Percentiles rank a stretch among this genome's conserved stretches.
These are phyloP conservation scores for Tetracladium maxilliforme DNA, from an alignment of 2,329 filamentous ascomycete species.

Conservation along the genomic window DNA sequence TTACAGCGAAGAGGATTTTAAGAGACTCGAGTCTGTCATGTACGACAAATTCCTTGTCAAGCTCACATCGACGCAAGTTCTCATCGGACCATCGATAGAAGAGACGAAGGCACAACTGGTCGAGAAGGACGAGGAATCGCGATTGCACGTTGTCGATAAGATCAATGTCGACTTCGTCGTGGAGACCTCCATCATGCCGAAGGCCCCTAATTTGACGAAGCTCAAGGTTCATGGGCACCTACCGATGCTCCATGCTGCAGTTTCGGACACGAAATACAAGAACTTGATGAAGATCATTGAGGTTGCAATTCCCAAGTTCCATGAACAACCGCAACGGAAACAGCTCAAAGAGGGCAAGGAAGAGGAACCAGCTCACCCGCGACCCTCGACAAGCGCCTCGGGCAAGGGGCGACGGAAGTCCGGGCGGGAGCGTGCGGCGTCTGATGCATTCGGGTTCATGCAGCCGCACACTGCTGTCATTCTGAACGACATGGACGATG, in stretches of 20 bases:
- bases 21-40: conserved; percentile 80
- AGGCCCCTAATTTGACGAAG: conserved; percentile 83
- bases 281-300: conserved; percentile 92
- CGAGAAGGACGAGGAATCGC: conserved; percentile 49
- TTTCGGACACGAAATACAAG: conserved; percentile 95
- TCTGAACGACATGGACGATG: too few relatives aligned
- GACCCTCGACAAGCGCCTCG: neutral
- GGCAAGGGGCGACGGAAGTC: too few relatives aligned
- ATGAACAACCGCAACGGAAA: conserved; percentile 16
- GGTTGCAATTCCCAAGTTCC: conserved; percentile 80
- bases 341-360: conserved; percentile 7
- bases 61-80: conserved; percentile 82
- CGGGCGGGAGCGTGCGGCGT: too few relatives aligned
- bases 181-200: conserved; percentile 94
- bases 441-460: too few relatives aligned
- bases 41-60: conserved; percentile 96
- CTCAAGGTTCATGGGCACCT: conserved; percentile 84
- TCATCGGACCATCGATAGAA: conserved; percentile 88
- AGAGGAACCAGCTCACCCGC: neutral
- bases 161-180: conserved; percentile 97
- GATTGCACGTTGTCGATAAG: conserved; percentile 81
- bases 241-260: conserved; percentile 78
- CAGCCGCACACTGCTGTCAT: neutral
- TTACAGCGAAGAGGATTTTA: conserved; percentile 81
- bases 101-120: conserved; percentile 74